These are phyloP conservation scores for Chlamydomonas urium DNA, from an alignment of 139 green algal genomes.

Conservation along the genomic window DNA sequence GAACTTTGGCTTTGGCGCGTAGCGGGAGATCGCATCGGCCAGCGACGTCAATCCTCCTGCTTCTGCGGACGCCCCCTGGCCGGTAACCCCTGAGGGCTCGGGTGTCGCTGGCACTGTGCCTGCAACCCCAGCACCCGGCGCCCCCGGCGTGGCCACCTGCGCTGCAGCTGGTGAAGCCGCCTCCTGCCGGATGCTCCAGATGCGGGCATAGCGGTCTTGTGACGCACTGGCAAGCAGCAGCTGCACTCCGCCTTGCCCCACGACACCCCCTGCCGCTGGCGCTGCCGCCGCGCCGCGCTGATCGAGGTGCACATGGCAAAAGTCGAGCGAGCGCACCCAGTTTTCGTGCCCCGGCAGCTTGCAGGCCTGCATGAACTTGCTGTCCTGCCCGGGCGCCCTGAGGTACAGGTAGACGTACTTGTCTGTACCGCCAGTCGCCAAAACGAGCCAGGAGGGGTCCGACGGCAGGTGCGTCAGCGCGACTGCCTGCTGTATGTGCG, in stretches of 20 bases:
- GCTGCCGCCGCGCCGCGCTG: not conserved
- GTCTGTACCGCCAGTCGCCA: conserved; percentile 76
- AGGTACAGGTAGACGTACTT: conserved; percentile 54
- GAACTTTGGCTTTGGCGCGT: conserved; percentile 48
- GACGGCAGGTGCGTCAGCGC: conserved; percentile 49
- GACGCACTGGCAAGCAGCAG: conserved; percentile 85
- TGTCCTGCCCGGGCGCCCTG: conserved; percentile 18
- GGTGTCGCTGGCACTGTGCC: no score
- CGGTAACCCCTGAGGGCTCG: no score
- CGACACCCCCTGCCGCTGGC: not conserved
- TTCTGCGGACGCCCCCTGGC: no score
- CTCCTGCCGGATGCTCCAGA: conserved; percentile 44
- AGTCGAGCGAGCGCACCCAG: conserved; percentile 78
- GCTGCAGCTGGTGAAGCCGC: no score
- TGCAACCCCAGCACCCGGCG: no score
- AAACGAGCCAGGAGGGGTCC: conserved; percentile 51
- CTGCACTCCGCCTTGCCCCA: conserved; percentile 13
- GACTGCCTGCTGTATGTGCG: conserved; percentile 51
- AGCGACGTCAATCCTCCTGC: no score
- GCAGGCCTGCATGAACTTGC: conserved; percentile 45
- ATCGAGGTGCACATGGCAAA: conserved; percentile 34
- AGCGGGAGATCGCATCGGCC: conserved; percentile 39
- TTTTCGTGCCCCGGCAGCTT: conserved; percentile 74
- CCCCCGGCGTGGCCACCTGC: no score
- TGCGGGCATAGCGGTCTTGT: conserved; percentile 72